A percentile compares a stretch with the other conserved stretches of the same genome.
These are phyloP conservation scores for Phytophthora hybrid DNA, from an alignment of 352 stramenopile species.

Conservation along the genomic window DNA sequence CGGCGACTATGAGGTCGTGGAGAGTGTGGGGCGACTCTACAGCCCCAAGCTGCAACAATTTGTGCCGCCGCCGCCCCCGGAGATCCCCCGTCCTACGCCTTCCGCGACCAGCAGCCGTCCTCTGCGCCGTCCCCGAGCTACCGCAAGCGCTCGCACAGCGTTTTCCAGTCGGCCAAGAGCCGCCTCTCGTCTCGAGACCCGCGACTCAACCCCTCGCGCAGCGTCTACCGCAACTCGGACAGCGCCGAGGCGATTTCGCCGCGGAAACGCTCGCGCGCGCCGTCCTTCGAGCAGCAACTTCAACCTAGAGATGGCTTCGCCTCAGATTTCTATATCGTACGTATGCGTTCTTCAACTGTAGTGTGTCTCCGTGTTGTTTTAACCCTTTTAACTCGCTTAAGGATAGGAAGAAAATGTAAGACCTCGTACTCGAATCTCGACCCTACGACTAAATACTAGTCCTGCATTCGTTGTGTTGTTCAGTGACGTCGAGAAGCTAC, in stretches of 20 bases:
- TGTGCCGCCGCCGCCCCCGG: conserved; percentile 8
- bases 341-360: conserved; percentile 8
- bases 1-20: conserved; percentile 17
- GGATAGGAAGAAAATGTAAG: no score
- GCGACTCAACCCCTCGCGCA: conserved; percentile 42
- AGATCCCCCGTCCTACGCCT: conserved; percentile 17
- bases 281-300: no score
- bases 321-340: conserved; percentile 42
- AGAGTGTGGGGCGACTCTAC: conserved; percentile 22
- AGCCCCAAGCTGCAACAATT: conserved; percentile 13
- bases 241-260: conserved; percentile 29
- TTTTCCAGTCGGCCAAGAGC: conserved; percentile 28
- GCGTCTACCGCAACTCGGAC: conserved; percentile 37
- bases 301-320: conserved; percentile 20
- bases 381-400: no score
- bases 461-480: no score
- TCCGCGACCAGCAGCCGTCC: conserved; percentile 23
- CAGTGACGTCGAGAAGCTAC: no score
- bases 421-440: no score
- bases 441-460: no score
- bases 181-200: conserved; percentile 24
- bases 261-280: conserved; percentile 36
- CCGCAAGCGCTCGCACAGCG: conserved; percentile 43
- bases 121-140: conserved; percentile 9
- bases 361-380: no score